phyloP scores from a whole-genome alignment of 768 basidiomycete genomes.

The Termitomyces sp. region DNA sequence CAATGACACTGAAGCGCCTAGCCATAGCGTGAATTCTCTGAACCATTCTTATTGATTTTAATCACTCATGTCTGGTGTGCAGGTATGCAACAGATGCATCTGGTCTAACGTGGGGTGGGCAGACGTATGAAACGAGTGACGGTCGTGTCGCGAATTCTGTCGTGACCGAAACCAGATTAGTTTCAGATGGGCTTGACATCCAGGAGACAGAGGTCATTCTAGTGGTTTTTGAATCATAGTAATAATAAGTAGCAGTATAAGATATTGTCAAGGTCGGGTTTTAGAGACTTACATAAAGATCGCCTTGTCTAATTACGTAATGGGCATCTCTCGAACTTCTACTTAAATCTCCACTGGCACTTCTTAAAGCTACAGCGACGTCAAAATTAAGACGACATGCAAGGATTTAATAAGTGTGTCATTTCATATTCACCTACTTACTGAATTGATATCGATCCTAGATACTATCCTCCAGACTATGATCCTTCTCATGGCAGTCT shows the following conservation, averaged over 20 bases:
- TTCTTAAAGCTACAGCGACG: neutral
- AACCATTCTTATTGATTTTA: neutral
- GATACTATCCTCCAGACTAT: constrained; percentile 51
- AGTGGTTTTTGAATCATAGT: constrained; percentile 27
- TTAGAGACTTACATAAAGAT: too few relatives aligned
- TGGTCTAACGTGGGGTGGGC: constrained; percentile 56
- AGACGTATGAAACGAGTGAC: constrained; percentile 51
- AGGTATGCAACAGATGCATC: constrained; percentile 49
- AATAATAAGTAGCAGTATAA: neutral
- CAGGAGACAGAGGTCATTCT: constrained; percentile 46
- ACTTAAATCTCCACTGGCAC: too few relatives aligned
- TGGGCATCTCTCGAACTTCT: too few relatives aligned
- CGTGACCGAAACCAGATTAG: constrained; percentile 22
- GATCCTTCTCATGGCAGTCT: constrained; percentile 62
- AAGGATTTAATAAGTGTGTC: constrained; percentile 45
- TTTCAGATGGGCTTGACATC: constrained; percentile 41
- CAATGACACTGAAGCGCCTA: constrained; percentile 47
- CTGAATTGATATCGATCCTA: constrained; percentile 14
- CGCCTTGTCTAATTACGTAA: neutral
- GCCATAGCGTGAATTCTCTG: constrained; percentile 36
- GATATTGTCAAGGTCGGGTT: too few relatives aligned
- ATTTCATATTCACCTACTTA: neutral
- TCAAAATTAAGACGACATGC: constrained; percentile 25
- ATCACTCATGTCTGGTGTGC: neutral
- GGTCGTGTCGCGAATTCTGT: constrained; percentile 37